Evolutionary conservation across 2,329 filamentous ascomycete genomes (phyloP), one percentile per base, ranked within the genome.

Genomic region (Fusarium poae): DNA sequence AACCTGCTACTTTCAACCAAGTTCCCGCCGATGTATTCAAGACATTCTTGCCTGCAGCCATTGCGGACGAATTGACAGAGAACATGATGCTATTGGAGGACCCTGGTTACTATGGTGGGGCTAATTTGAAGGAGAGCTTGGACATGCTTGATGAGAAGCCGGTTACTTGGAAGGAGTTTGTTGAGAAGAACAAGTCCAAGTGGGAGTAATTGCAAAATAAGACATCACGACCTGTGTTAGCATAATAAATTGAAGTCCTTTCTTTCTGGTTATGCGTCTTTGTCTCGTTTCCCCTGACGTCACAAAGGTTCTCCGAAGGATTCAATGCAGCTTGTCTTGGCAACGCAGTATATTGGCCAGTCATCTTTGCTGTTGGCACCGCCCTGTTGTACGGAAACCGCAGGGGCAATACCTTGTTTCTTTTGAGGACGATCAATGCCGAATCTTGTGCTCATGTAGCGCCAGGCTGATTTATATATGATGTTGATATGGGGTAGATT

Each of bases 31-130:
- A 82, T 1, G 60, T 67, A 1, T 84, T 78, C 65, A 79, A 79
- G 65, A 74, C 75, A 1, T 79, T 77, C 56, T 51, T 82, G 13
- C 71, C 75, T 2, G 46, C 67, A 1, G 13, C 65, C 6, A 32
- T 75, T 9, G 74, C 75, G 1, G 67, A 78, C 51, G 82, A 83
- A 64, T 46, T 83, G 66, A 57, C 80, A 15, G 81, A 83, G 73
- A 83, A 82, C 58, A 77, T 82, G 74, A 66, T 78, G n/a, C 72
- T 83, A 10, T 62, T 83, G n/a, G 75, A 79, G 30, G 77, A 79
- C 20, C 80, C 78, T 6, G 81, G 81, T 2, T 83, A 83, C 65
- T 83, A 79, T 34, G 78, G 60, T 6, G 78, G 77, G 1, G 79
- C 74, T 32, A 71, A 74, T 40, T 58, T 82, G 11, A 70, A 71